Conservation (phyloP, 148 eudicot species). For the Drosera capensis region DNA sequence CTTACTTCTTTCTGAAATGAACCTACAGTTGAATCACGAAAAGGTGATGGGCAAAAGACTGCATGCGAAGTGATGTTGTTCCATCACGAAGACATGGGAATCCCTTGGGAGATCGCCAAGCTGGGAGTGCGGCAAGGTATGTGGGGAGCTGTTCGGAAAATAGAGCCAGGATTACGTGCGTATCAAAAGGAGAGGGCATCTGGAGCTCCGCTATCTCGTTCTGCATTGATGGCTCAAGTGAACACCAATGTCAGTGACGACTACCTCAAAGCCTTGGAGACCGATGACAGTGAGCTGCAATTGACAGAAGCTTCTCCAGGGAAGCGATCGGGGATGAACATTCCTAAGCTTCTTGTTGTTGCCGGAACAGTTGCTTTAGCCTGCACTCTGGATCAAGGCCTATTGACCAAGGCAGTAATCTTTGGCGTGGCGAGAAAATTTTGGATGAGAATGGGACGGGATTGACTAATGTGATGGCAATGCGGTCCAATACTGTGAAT, state of each 20-base stretch:
- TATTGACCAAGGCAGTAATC: constrained; percentile 50
- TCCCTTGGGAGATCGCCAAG: constrained; percentile 84
- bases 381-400: constrained; percentile 57
- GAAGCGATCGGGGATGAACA: constrained; percentile 28
- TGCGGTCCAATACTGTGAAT: background rate
- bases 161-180: constrained; percentile 64
- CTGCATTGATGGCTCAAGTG: constrained; percentile 60
- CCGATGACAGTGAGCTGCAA: constrained; percentile 1
- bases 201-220: constrained; percentile 29
- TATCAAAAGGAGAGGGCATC: constrained; percentile 64
- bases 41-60: constrained; percentile 40
- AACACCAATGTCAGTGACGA: constrained; percentile 49
- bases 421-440: constrained; percentile 52
- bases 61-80: constrained; percentile 81
- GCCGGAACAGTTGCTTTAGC: constrained; percentile 68
- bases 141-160: constrained; percentile 88
- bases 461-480: constrained; percentile 7
- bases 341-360: constrained; percentile 55
- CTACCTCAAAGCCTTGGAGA: constrained; percentile 27
- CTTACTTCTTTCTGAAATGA: background rate
- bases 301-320: constrained; percentile 12
- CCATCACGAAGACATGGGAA: constrained; percentile 97
- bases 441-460: constrained; percentile 39
- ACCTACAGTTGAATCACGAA: constrained; percentile 51
- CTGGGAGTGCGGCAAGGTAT: constrained; percentile 85